Conservation (phyloP, 2,329 filamentous ascomycete genomes). For the Aureobasidium sp. region DNA sequence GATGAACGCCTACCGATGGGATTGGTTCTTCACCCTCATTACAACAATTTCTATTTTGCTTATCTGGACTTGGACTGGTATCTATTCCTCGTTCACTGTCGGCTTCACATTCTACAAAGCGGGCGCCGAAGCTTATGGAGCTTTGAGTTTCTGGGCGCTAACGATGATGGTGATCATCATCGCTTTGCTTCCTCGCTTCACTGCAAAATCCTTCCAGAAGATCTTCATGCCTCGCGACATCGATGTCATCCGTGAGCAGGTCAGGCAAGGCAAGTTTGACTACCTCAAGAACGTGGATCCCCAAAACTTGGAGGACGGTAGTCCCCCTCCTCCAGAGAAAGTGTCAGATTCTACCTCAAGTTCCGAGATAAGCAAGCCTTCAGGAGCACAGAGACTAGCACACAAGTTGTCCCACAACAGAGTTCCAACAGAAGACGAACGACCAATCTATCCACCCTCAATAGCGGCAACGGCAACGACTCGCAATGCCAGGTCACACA, state of each 20-base stretch:
- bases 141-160: constrained; percentile 81
- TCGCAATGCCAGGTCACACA: constrained; percentile 76
- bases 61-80: constrained; percentile 92
- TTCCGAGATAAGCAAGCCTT: constrained; percentile 47
- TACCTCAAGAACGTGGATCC: constrained; percentile 56
- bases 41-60: constrained; percentile 75
- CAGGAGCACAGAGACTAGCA: constrained; percentile 29
- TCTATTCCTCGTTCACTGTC: constrained; percentile 61
- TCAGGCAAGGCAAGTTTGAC: constrained; percentile 73
- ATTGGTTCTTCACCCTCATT: constrained; percentile 87
- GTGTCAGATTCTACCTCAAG: constrained; percentile 50
- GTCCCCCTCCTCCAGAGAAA: constrained; percentile 38
- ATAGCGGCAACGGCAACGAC: constrained; percentile 69
- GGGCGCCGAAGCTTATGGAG: constrained; percentile 69
- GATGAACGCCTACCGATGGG: constrained; percentile 96
- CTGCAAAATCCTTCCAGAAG: constrained; percentile 82
- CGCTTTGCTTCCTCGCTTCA: constrained; percentile 81
- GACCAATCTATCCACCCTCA: constrained; percentile 90
- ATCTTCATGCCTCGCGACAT: constrained; percentile 88
- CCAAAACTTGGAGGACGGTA: constrained; percentile 26
- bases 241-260: constrained; percentile 92
- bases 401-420: constrained; percentile 43
- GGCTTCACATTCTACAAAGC: constrained; percentile 67
- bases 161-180: constrained; percentile 72
- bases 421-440: constrained; percentile 71